Percentiles rank a stretch among this genome's conserved stretches.
phyloP scores from a whole-genome alignment of 441 rosid species.

The Bocquillonia castaneifolia region DNA sequence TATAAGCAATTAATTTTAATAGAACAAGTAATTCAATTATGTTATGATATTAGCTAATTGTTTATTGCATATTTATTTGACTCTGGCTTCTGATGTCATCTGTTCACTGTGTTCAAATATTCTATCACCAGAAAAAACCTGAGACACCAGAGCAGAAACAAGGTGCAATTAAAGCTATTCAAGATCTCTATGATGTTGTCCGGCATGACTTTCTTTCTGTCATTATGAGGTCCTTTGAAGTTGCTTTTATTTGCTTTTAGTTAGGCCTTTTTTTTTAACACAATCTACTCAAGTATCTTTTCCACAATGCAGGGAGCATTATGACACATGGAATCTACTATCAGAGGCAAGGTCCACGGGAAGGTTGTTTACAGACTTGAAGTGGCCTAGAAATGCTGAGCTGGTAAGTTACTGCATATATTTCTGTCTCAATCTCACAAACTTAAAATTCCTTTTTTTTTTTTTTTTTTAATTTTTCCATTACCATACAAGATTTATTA shows the following conservation, averaged over 20 bases:
- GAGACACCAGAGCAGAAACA: constrained; percentile 64
- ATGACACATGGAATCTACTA: constrained; percentile 68
- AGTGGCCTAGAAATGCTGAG: constrained; percentile 88
- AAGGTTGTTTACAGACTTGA: constrained; percentile 77
- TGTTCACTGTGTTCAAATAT: constrained; percentile 15
- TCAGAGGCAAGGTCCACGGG: constrained; percentile 83
- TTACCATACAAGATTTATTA: constrained; percentile 17
- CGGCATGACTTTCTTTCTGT: constrained; percentile 66
- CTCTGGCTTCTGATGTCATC: constrained; percentile 12
- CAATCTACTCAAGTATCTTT: constrained; percentile 11
- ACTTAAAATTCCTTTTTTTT: not conserved
- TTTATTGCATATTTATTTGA: too few species aligned
- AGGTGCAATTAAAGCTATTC: constrained; percentile 92
- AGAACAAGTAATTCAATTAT: not conserved
- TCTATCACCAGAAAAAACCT: constrained; percentile 56
- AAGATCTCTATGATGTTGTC: constrained; percentile 94
- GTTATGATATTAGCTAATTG: not conserved
- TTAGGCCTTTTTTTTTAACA: constrained; percentile 15
- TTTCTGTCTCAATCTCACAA: constrained; percentile 21
- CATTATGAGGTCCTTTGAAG: constrained; percentile 58
- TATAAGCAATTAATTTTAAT: not conserved
- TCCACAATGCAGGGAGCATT: constrained; percentile 55
- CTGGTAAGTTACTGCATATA: constrained; percentile 46
- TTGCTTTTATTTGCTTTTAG: constrained; percentile 20
- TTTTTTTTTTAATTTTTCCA: too few species aligned